phyloP scores from a whole-genome alignment of 177 flowering plant genomes.

The Telopea speciosissima region DNA sequence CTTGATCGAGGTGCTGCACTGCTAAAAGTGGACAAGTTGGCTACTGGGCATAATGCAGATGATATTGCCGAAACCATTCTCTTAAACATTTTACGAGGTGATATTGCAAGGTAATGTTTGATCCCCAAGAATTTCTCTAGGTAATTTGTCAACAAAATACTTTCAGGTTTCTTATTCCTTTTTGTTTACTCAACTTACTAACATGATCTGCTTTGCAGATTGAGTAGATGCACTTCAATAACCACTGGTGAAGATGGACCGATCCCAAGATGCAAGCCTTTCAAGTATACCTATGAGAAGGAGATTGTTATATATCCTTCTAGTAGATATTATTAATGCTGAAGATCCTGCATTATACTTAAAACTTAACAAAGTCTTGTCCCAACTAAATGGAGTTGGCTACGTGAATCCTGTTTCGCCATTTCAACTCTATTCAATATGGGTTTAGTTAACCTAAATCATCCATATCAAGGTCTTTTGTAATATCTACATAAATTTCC shows the following conservation, averaged over 20 bases:
- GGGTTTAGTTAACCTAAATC: too few species aligned
- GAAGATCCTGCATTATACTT: conserved; percentile 2
- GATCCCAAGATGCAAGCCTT: conserved; percentile 99
- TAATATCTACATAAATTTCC: background rate
- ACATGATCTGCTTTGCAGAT: conserved; percentile 34
- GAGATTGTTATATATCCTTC: conserved; percentile 99
- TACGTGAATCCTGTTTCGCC: background rate
- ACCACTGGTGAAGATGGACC: conserved; percentile 98
- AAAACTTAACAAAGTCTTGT: background rate
- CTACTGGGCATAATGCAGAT: conserved; percentile 98
- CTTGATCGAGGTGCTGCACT: conserved; percentile 97
- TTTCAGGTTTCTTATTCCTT: conserved; percentile 4
- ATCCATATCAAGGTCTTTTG: background rate
- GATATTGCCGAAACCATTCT: conserved; percentile 98
- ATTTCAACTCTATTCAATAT: too few species aligned
- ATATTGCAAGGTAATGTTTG: conserved; percentile 77
- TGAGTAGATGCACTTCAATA: conserved; percentile 90
- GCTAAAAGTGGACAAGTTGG: conserved; percentile 89
- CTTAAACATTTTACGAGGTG: conserved; percentile 89
- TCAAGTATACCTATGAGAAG: conserved; percentile 96
- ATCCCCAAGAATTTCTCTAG: background rate
- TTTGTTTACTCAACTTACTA: background rate
- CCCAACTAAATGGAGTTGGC: conserved; percentile 2
- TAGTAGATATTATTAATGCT: conserved; percentile 2
- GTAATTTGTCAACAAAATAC: background rate